These are phyloP conservation scores for Macrophomina tecta DNA, from an alignment of 2,329 filamentous ascomycete genomes.

Conservation along the genomic window DNA sequence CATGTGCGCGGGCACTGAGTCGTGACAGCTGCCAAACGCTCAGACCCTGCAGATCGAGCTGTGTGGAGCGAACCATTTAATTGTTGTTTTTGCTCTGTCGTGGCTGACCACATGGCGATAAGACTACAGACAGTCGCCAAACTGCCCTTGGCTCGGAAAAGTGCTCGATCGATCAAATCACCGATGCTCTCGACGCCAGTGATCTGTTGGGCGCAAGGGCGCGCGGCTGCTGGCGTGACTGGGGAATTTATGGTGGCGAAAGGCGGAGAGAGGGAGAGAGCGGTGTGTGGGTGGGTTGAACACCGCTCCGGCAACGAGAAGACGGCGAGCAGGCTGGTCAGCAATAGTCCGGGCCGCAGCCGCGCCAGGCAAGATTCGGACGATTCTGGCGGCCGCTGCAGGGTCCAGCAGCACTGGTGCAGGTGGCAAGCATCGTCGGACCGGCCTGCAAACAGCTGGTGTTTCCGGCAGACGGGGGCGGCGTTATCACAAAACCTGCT, in stretches of 20 bases:
- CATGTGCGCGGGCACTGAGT: not conserved
- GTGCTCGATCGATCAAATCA: conserved; percentile 1
- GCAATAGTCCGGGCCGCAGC: not conserved
- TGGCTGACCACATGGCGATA: conserved; percentile 1
- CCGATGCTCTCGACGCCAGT: not conserved
- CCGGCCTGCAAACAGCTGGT: not conserved
- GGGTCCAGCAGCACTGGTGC: not conserved
- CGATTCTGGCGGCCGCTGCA: not conserved
- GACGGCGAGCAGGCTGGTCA: too few species aligned
- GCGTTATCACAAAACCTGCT: conserved; percentile 17
- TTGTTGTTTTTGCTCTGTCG: not conserved
- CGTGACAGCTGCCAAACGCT: not conserved
- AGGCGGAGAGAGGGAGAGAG: conserved; percentile 4
- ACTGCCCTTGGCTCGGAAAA: not conserved
- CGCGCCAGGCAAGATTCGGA: not conserved
- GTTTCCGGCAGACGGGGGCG: not conserved
- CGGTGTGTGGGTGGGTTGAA: conserved; percentile 12
- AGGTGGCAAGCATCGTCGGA: not conserved
- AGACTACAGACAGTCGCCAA: not conserved
- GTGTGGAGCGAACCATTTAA: not conserved
- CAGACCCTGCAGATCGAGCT: conserved; percentile 12
- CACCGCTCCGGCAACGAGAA: conserved; percentile 3
- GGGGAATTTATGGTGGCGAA: conserved; percentile 13
- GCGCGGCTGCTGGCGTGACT: conserved; percentile 11
- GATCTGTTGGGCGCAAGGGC: not conserved